Evolutionary conservation across 148 eudicot genomes (phyloP).

Genomic region (Chenopodium suecicum): DNA sequence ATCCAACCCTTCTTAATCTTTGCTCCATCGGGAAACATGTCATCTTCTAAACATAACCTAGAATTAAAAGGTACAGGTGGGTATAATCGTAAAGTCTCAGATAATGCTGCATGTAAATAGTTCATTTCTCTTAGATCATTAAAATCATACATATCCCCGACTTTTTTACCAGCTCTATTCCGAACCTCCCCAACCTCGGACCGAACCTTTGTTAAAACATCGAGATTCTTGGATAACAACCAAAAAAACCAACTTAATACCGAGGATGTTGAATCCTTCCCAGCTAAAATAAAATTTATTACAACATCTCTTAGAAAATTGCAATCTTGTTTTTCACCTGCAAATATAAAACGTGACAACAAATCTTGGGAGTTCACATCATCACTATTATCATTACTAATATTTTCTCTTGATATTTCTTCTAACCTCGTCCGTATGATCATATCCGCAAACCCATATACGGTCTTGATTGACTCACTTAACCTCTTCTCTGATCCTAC

Average conservation of each 20-base stretch:
- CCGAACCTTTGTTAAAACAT: constrained; percentile 38
- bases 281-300: constrained; percentile 63
- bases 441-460: constrained; percentile 31
- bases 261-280: constrained; percentile 61
- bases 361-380: constrained; percentile 37
- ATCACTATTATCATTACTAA: no score
- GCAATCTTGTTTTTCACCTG: neutral
- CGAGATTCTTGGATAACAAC: constrained; percentile 33
- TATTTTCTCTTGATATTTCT: constrained; percentile 17
- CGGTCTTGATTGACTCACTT: no score
- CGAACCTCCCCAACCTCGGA: constrained; percentile 39
- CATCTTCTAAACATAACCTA: constrained; percentile 38
- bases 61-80: constrained; percentile 70
- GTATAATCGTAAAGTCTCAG: constrained; percentile 59
- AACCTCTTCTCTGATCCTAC: no score
- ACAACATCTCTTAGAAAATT: constrained; percentile 56
- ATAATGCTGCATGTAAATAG: constrained; percentile 61
- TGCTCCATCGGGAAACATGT: constrained; percentile 56
- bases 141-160: constrained; percentile 31
- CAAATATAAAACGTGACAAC: constrained; percentile 54
- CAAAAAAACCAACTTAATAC: constrained; percentile 71
- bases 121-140: constrained; percentile 55
- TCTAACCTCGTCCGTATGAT: constrained; percentile 53
- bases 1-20: constrained; percentile 47
- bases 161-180: constrained; percentile 22